These are phyloP conservation scores for Sordaria brevicollis DNA, from an alignment of 495 filamentous ascomycete genomes.

Conservation along the genomic window DNA sequence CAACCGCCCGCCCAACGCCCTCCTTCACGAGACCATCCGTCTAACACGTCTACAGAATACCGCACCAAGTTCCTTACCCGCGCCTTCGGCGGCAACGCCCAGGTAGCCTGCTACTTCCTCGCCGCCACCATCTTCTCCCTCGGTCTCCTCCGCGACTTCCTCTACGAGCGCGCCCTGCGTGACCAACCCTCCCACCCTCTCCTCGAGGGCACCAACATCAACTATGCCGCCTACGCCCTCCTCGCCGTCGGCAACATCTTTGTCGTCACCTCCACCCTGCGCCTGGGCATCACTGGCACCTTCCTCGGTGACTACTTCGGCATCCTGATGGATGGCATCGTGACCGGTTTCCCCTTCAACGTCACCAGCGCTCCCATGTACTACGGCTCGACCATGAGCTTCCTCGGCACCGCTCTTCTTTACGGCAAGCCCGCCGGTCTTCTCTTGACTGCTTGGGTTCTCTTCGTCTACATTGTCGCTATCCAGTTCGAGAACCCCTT, in stretches of 20 bases:
- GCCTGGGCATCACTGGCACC: constrained; percentile 89
- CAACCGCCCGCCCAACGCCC: not conserved
- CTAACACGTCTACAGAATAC: constrained; percentile 55
- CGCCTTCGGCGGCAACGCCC: constrained; percentile 70
- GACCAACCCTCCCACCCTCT: constrained; percentile 66
- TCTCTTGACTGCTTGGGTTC: constrained; percentile 63
- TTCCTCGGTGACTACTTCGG: constrained; percentile 98
- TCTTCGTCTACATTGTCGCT: constrained; percentile 70
- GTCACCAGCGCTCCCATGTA: constrained; percentile 92
- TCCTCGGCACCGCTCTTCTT: constrained; percentile 79
- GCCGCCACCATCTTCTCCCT: constrained; percentile 82
- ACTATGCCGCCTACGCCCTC: constrained; percentile 53
- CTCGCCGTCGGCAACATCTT: constrained; percentile 71
- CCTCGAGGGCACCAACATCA: constrained; percentile 41
- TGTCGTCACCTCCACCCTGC: constrained; percentile 81
- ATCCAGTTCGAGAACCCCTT: constrained; percentile 95
- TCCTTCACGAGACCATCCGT: not conserved
- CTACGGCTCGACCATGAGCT: constrained; percentile 84
- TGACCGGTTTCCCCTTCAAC: constrained; percentile 94
- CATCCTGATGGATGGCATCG: constrained; percentile 89
- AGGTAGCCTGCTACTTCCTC: constrained; percentile 80
- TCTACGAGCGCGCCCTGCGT: constrained; percentile 63
- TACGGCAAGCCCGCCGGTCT: constrained; percentile 85
- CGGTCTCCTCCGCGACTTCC: constrained; percentile 74
- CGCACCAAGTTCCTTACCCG: constrained; percentile 79